Base-by-base conservation (phyloP, 768 basidiomycete genomes). In the Fomitopsis serialis region DNA sequence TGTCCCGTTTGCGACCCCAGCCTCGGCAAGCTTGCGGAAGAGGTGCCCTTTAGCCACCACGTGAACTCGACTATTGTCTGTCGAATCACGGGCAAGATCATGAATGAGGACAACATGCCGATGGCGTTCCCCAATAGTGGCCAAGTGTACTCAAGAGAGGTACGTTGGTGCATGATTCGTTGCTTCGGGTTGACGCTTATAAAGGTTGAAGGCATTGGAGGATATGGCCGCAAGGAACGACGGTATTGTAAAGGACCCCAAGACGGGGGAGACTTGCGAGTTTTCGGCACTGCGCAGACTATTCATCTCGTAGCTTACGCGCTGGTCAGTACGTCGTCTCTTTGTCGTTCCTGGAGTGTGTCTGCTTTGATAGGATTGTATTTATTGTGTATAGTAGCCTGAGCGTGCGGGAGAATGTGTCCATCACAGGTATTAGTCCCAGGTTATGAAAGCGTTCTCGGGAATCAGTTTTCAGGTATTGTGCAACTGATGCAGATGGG, bases 21-120 rank as follows among this genome's bases (percentile, higher is more conserved):
- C 22, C 74, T 95, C 9, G 85, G 86, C 21, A 75, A 79, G 54
- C 80, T 99, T 8, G 92, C 89, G 12, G 74, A 78, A 53, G 90
- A 93, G 58, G 92, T 98, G 0, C 95, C 97, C 1, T 85, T 81
- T 65, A 91, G 89, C 60, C 95, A 98, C 71, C 94, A 98, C 66
- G 84, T 87, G 37, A 98, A 96, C 64, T 96, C 93, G 21, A 96
- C 92, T 0, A 91, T 99, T 51, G 95, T 98, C 15, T 98, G 97
- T 65, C 72, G 84, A 49, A 78, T 98, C 63, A 92, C 81, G 57
- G 94, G 96, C 23, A 85, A 86, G 66, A 94, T 98, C 52, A 96
- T 98, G 87, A 89, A 97, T 62, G 94, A 85, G 58, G 85, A 93
- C 65, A 95, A 95, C 61, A 85, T 87, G 77, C 92, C 95, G 0